A percentile compares a stretch with the other conserved stretches of the same genome.
These are phyloP conservation scores for Incumbomyces lentus DNA, from an alignment of 2,329 filamentous ascomycete genomes.

Conservation along the genomic window DNA sequence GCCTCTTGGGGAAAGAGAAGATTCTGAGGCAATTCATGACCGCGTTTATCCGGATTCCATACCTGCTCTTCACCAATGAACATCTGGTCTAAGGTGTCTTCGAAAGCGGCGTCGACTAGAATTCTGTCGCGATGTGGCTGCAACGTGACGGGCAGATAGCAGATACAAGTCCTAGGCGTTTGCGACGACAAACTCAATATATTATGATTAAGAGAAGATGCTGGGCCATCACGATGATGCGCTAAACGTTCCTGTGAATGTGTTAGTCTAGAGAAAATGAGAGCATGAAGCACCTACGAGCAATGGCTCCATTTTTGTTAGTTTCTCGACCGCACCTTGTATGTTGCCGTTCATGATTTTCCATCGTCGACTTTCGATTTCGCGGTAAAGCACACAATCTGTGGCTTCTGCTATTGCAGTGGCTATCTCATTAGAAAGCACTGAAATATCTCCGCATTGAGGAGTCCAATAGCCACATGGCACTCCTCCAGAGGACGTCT, in stretches of 20 bases:
- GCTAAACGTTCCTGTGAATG: neutral
- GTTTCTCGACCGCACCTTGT: slow-evolving; percentile 13
- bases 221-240: neutral
- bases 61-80: slow-evolving; percentile 5
- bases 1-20: neutral
- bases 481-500: slow-evolving; percentile 11
- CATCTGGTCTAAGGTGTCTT: neutral
- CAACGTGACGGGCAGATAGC: neutral
- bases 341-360: slow-evolving; percentile 16
- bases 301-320: slow-evolving; percentile 16
- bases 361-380: slow-evolving; percentile 14
- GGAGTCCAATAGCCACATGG: slow-evolving; percentile 17
- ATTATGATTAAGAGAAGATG: neutral
- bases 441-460: slow-evolving; percentile 12
- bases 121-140: slow-evolving; percentile 1
- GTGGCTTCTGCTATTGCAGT: slow-evolving; percentile 14
- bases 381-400: slow-evolving; percentile 13
- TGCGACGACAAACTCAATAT: neutral
- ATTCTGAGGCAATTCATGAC: neutral
- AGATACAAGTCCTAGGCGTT: neutral
- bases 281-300: slow-evolving; percentile 9
- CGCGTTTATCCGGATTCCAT: neutral
- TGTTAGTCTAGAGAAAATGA: neutral
- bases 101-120: slow-evolving; percentile 1
- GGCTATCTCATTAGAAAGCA: slow-evolving; percentile 15